phyloP scores from a whole-genome alignment of 2,329 filamentous ascomycete genomes.

The Orbilia javanica region DNA sequence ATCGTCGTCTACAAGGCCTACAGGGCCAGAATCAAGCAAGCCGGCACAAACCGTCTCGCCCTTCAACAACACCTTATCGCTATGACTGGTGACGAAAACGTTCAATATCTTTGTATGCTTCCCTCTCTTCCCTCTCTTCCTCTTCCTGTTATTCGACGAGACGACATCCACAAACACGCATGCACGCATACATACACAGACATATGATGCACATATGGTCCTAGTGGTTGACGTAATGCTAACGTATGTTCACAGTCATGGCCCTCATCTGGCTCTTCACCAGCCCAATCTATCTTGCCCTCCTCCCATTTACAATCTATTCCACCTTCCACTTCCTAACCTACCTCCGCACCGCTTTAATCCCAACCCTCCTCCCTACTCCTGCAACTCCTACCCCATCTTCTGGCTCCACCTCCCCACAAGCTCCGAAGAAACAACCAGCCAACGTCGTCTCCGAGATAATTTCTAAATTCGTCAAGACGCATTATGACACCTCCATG shows the following conservation, averaged over 20 bases:
- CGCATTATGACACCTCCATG: constrained; percentile 98
- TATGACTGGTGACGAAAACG: constrained; percentile 89
- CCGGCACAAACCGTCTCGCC: constrained; percentile 67
- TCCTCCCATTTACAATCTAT: constrained; percentile 96
- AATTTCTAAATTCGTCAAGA: constrained; percentile 94
- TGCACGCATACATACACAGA: background rate
- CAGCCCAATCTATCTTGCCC: constrained; percentile 87
- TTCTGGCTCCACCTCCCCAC: constrained; percentile 68
- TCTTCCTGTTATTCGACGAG: background rate
- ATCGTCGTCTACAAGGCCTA: constrained; percentile 99
- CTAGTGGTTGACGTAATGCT: constrained; percentile 19
- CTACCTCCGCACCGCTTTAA: constrained; percentile 91
- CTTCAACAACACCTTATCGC: constrained; percentile 74
- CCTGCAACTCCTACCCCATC: constrained; percentile 66
- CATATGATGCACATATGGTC: background rate
- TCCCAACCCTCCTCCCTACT: constrained; percentile 84
- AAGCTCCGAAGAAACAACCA: constrained; percentile 69
- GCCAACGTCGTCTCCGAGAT: constrained; percentile 78
- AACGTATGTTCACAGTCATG: constrained; percentile 74
- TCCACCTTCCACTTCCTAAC: constrained; percentile 98
- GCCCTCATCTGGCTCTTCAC: constrained; percentile 94
- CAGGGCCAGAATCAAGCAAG: constrained; percentile 79
- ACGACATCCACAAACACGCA: background rate
- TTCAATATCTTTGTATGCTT: constrained; percentile 89
- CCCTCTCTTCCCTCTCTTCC: constrained; percentile 1